A percentile compares a stretch with the other conserved stretches of the same genome.
phyloP scores from a whole-genome alignment of 345 rosid genomes.

The Populus deltoides region DNA sequence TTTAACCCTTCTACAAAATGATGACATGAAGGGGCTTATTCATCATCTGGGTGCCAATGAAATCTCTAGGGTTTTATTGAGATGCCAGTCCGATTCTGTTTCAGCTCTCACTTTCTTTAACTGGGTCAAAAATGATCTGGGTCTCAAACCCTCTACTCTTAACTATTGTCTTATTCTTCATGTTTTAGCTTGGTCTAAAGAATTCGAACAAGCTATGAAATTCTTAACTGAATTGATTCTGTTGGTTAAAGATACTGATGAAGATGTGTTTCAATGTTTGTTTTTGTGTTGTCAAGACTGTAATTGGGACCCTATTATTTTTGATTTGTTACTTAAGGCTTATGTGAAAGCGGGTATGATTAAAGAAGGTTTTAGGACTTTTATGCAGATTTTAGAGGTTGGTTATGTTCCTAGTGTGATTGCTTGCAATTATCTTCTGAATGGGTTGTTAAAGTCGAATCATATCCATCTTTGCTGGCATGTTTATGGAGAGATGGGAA shows the following conservation, averaged over 20 bases:
- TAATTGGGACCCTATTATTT: constrained; percentile 24
- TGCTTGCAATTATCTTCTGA: constrained; percentile 73
- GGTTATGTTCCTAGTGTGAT: constrained; percentile 65
- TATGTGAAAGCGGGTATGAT: constrained; percentile 18
- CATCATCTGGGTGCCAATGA: constrained; percentile 21
- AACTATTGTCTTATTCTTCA: constrained; percentile 23
- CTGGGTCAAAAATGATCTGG: constrained; percentile 26
- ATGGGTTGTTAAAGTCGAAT: constrained; percentile 61
- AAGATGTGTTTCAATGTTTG: constrained; percentile 18
- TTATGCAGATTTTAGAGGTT: constrained; percentile 40
- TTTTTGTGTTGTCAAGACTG: constrained; percentile 20
- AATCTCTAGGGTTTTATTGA: constrained; percentile 26
- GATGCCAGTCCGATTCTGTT: constrained; percentile 25
- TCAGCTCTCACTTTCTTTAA: constrained; percentile 27
- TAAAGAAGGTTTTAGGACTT: constrained; percentile 40
- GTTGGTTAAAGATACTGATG: constrained; percentile 9
- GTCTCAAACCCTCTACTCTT: constrained; percentile 7
- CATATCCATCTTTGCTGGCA: constrained; percentile 57
- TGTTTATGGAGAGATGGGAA: constrained; percentile 65
- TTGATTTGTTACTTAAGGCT: constrained; percentile 24
- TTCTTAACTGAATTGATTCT: constrained; percentile 18
- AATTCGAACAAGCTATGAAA: constrained; percentile 21
- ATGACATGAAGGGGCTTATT: constrained; percentile 11
- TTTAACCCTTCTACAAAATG: constrained; percentile 1
- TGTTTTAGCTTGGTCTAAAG: constrained; percentile 20